phyloP scores from a whole-genome alignment of 106 monocot genomes.

The Chionographis japonica region DNA sequence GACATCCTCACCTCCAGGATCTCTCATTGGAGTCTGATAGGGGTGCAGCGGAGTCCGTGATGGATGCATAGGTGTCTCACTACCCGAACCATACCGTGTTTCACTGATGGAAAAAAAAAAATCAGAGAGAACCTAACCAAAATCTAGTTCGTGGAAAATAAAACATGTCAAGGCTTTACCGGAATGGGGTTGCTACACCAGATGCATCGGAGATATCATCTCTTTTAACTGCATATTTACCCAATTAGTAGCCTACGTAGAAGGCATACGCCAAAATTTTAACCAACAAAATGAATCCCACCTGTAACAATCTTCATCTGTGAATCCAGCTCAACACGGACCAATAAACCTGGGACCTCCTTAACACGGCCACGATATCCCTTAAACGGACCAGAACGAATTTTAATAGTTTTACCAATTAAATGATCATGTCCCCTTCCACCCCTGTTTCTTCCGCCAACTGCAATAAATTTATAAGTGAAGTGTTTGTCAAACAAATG shows the following conservation, averaged over 20 bases:
- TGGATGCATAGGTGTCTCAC: constrained; percentile 98
- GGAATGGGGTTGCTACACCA: constrained; percentile 51
- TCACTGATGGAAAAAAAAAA: constrained; percentile 42
- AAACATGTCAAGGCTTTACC: constrained; percentile 36
- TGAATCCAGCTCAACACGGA: constrained; percentile 92
- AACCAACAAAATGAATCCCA: constrained; percentile 5
- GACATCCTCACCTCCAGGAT: constrained; percentile 60
- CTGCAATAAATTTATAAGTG: constrained; percentile 27
- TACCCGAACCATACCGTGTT: constrained; percentile 74
- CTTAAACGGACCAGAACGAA: constrained; percentile 84
- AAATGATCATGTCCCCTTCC: constrained; percentile 82
- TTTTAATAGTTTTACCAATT: constrained; percentile 71
- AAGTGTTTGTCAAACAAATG: no score
- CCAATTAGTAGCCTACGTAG: neutral
- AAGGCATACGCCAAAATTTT: neutral
- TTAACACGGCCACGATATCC: constrained; percentile 96
- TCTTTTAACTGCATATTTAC: constrained; percentile 56
- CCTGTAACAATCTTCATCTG: constrained; percentile 98
- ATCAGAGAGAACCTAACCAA: neutral
- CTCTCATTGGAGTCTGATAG: constrained; percentile 95
- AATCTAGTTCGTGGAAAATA: neutral
- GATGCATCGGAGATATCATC: constrained; percentile 70
- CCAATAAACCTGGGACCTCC: constrained; percentile 56
- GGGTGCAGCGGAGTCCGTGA: constrained; percentile 94
- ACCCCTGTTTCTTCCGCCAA: constrained; percentile 73